Percentiles rank a stretch among this genome's conserved stretches.
phyloP scores from a whole-genome alignment of 2,329 filamentous ascomycete genomes.

The Tolypocladium album region DNA sequence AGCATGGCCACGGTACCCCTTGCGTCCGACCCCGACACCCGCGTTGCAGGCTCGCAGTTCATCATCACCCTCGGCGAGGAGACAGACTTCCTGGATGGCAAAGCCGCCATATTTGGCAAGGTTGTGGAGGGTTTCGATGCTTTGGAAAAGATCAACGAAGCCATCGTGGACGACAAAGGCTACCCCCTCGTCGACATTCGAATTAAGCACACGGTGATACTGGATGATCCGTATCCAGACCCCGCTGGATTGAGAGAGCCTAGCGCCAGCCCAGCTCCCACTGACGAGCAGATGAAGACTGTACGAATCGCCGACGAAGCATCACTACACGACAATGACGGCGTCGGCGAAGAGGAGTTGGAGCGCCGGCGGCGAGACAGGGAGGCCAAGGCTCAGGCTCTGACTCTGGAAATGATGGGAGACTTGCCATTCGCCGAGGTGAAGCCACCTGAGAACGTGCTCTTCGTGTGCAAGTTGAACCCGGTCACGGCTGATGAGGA shows the following conservation, averaged over 20 bases:
- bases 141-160: slow-evolving; percentile 83
- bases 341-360: slow-evolving; percentile 62
- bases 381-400: slow-evolving; percentile 84
- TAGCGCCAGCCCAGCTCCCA: slow-evolving; percentile 68
- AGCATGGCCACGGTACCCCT: slow-evolving; percentile 92
- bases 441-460: slow-evolving; percentile 89
- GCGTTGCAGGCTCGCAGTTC: slow-evolving; percentile 84
- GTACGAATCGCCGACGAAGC: slow-evolving; percentile 88
- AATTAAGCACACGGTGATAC: slow-evolving; percentile 81
- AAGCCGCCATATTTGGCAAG: slow-evolving; percentile 89
- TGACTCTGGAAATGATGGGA: slow-evolving; percentile 96
- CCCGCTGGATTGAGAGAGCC: slow-evolving; percentile 67
- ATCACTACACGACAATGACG: slow-evolving; percentile 61
- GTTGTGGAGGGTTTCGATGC: slow-evolving; percentile 94
- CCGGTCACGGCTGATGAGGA: slow-evolving; percentile 93
- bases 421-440: slow-evolving; percentile 96
- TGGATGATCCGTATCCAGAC: slow-evolving; percentile 88
- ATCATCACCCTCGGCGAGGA: slow-evolving; percentile 84
- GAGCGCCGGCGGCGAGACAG: slow-evolving; percentile 76
- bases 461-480: slow-evolving; percentile 98
- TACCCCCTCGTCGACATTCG: slow-evolving; percentile 89
- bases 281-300: slow-evolving; percentile 77
- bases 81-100: slow-evolving; percentile 82
- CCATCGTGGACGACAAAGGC: slow-evolving; percentile 78
- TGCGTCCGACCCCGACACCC: slow-evolving; percentile 64